phyloP scores from a whole-genome alignment of 2,329 filamentous ascomycete genomes.

The Fusarium sp. region DNA sequence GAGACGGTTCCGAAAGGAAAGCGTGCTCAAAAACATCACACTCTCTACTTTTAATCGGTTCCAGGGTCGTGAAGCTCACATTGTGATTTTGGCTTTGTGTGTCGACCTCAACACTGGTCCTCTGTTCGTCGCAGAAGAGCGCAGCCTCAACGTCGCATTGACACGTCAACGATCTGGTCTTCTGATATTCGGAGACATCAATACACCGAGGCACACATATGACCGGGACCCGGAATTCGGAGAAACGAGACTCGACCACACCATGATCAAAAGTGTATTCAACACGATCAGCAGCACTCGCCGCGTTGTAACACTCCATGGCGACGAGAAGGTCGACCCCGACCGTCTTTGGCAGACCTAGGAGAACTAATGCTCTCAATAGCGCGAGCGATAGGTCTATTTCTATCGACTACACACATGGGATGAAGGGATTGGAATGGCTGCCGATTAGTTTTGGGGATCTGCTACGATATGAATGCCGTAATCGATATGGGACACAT shows the following conservation, averaged over 20 bases:
- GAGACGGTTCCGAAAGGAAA: not conserved
- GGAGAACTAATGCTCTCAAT: too few relatives aligned
- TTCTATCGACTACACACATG: too few relatives aligned
- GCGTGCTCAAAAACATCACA: fast-evolving
- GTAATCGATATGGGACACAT: not conserved
- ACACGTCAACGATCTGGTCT: conserved; percentile 7
- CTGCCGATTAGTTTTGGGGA: not conserved
- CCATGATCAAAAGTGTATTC: not conserved
- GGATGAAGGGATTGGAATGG: too few relatives aligned
- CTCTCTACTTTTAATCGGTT: not conserved
- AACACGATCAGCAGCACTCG: not conserved
- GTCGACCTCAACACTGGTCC: not conserved
- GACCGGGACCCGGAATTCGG: too few relatives aligned
- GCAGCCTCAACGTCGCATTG: not conserved
- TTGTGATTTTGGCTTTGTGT: not conserved
- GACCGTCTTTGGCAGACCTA: too few relatives aligned
- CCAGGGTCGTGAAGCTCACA: not conserved
- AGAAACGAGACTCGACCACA: not conserved
- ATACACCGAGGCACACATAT: too few relatives aligned
- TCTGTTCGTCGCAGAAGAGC: fast-evolving
- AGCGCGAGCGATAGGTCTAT: too few relatives aligned
- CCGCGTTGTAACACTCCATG: too few relatives aligned
- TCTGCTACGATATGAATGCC: not conserved
- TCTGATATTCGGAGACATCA: conserved; percentile 4
- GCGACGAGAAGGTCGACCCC: too few relatives aligned